Evolutionary conservation across 2,329 filamentous ascomycete genomes (phyloP).

Genomic region (Xylaria sp.): DNA sequence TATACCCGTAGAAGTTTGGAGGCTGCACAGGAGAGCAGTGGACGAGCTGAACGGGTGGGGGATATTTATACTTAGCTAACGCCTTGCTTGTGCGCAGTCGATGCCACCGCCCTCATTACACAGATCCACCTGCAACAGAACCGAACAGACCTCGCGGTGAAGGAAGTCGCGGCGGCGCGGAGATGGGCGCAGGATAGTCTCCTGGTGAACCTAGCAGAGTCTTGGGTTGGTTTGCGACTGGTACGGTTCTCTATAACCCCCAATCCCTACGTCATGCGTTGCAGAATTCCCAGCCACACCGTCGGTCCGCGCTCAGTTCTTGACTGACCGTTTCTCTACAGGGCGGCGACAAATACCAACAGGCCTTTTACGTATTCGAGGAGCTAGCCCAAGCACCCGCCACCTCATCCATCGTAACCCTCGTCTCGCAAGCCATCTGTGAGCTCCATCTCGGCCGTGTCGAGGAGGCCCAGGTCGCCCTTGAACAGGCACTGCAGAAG

Average conservation of each 20-base stretch:
- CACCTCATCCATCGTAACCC: slow-evolving; percentile 74
- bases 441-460: slow-evolving; percentile 88
- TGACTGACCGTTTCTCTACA: slow-evolving; percentile 44
- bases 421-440: slow-evolving; percentile 87
- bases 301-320: not conserved
- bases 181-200: slow-evolving; percentile 95
- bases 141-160: slow-evolving; percentile 85
- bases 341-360: slow-evolving; percentile 95
- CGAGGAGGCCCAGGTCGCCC: slow-evolving; percentile 85
- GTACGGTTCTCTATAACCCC: slow-evolving; percentile 53
- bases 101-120: slow-evolving; percentile 83
- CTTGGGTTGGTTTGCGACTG: slow-evolving; percentile 88
- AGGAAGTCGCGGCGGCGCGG: slow-evolving; percentile 85
- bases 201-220: slow-evolving; percentile 91
- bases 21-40: not conserved
- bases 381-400: slow-evolving; percentile 89
- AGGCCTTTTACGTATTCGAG: slow-evolving; percentile 96
- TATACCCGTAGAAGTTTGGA: not conserved
- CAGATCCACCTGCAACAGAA: slow-evolving; percentile 95
- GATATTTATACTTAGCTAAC: not conserved
- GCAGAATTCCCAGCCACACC: no score
- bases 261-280: not conserved
- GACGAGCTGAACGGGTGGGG: not conserved
- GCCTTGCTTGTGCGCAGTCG: slow-evolving; percentile 50
- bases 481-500: slow-evolving; percentile 79